Evolutionary conservation across 2,329 filamentous ascomycete genomes (phyloP).

Genomic region (Zymoseptoria ardabiliae): DNA sequence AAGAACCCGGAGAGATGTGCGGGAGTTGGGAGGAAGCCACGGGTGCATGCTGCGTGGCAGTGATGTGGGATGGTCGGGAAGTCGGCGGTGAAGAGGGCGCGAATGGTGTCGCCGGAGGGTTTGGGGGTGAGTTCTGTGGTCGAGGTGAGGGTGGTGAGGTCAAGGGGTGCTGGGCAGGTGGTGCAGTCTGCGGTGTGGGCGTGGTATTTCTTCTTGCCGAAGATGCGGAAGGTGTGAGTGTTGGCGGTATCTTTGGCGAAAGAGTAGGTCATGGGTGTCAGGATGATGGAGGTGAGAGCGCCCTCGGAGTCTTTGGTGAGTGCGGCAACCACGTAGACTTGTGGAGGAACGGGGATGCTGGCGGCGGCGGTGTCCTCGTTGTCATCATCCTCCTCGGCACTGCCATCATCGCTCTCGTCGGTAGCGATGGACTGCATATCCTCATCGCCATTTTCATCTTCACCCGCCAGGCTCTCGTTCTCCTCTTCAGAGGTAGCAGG

Average conservation of each 20-base stretch:
- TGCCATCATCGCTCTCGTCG: constrained; percentile 1
- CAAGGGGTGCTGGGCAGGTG: constrained; percentile 4
- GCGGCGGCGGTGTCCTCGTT: background rate
- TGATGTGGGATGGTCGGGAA: background rate
- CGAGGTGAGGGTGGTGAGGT: constrained; percentile 9
- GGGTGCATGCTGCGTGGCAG: constrained; percentile 15
- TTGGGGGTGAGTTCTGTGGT: constrained; percentile 2
- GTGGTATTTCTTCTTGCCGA: constrained; percentile 13
- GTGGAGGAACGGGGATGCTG: constrained; percentile 1
- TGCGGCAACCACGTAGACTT: constrained; percentile 10
- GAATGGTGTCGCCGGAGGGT: background rate
- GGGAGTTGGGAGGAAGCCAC: constrained; percentile 17
- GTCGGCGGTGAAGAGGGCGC: constrained; percentile 5
- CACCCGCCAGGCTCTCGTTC: background rate
- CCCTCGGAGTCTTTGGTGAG: constrained; percentile 9
- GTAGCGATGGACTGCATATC: background rate
- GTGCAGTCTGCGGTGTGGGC: background rate
- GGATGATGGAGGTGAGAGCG: constrained; percentile 8
- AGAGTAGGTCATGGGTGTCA: constrained; percentile 11
- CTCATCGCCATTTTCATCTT: constrained; percentile 1
- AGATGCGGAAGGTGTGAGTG: constrained; percentile 18
- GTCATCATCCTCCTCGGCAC: constrained; percentile 1
- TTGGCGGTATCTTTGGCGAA: constrained; percentile 1
- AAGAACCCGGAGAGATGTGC: constrained; percentile 11
- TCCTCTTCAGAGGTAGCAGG: background rate